Base-by-base conservation (phyloP, 2,329 filamentous ascomycete genomes). In the Arthrobotrys conoides region DNA sequence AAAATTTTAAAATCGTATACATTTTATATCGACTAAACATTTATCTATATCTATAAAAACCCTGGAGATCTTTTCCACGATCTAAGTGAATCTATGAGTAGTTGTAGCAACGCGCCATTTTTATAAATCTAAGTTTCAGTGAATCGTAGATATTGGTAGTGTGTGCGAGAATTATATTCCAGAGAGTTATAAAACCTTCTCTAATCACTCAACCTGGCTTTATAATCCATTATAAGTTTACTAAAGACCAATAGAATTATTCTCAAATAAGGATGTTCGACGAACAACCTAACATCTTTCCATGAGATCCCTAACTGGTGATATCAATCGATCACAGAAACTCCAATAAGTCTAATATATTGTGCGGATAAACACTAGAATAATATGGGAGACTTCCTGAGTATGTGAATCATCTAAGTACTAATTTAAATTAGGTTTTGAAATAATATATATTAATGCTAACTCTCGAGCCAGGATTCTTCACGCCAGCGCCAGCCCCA, bases 391-490 rank as follows among this genome's bases (percentile, higher is more conserved):
- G 9, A 38, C 30, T 6, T 59, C 53, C 6, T n/a, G 12, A 22
- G 53, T 59, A 59, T 22, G 53, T 59, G 8, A 30, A 59, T 20
- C 38, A 12, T n/a, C 9, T 5, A 41, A n/a, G 2, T 16, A n/a
- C 20, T 55, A 33, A 33, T 51, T 12, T 16, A 27, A 51, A 27
- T 9, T 10, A 36, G 8, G 3, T 6, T 30, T 30, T 3, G 3
- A 30, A 30, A 3, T 30, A 30, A 6, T 3, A 30, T 30, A 33
- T n/a, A 5, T 33, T 55, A 33, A 18, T 5, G 5, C 27, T 5
- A 55, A n/a, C 48, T 38, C 53, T 38, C 5, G 18, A 64, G 10
- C 22, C n/a, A 71, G 68, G 59, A 9, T 49, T 71, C 41, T 33
- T 65, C 27, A 18, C 24, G 5, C 57, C 57, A 16, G 36, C 57